A percentile compares a stretch with the other conserved stretches of the same genome.
phyloP scores from a whole-genome alignment of 352 stramenopile species.

The Pythium folliculosum region DNA sequence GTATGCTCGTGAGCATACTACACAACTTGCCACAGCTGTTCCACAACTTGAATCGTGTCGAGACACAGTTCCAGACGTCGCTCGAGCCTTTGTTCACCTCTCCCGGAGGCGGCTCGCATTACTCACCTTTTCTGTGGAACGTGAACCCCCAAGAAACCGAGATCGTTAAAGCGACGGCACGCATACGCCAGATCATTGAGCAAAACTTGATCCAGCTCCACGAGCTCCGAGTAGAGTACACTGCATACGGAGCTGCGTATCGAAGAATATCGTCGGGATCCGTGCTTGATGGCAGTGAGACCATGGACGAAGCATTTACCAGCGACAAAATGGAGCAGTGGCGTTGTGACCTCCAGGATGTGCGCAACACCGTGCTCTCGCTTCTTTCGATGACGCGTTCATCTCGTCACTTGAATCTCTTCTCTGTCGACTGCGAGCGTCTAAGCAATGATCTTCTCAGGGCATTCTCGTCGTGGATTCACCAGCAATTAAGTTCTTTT shows the following conservation, averaged over 20 bases:
- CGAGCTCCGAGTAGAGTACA: slow-evolving; percentile 47
- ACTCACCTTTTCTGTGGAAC: slow-evolving; percentile 69
- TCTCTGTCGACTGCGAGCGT: slow-evolving; percentile 50
- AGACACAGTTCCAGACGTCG: slow-evolving; percentile 56
- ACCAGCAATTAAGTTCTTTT: slow-evolving; percentile 48
- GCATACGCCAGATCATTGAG: slow-evolving; percentile 68
- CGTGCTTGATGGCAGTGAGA: not conserved
- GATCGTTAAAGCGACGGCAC: slow-evolving; percentile 52
- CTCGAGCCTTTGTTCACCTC: slow-evolving; percentile 17
- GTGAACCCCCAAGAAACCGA: slow-evolving; percentile 64
- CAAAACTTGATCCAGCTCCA: slow-evolving; percentile 44
- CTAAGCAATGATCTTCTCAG: slow-evolving; percentile 49
- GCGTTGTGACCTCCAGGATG: slow-evolving; percentile 30
- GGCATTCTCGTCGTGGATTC: slow-evolving; percentile 43
- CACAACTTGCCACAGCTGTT: slow-evolving; percentile 72
- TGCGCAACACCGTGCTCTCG: slow-evolving; percentile 28
- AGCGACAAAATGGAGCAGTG: slow-evolving; percentile 33
- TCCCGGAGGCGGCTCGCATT: slow-evolving; percentile 6
- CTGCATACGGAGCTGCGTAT: slow-evolving; percentile 36
- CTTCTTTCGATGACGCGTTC: slow-evolving; percentile 32
- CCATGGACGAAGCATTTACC: slow-evolving; percentile 21
- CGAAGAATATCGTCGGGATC: slow-evolving; percentile 30
- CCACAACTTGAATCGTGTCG: slow-evolving; percentile 63
- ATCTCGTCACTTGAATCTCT: slow-evolving; percentile 41
- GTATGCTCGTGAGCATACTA: slow-evolving; percentile 60